phyloP scores from a whole-genome alignment of 352 stramenopile species.

The Globisporangium polare region DNA sequence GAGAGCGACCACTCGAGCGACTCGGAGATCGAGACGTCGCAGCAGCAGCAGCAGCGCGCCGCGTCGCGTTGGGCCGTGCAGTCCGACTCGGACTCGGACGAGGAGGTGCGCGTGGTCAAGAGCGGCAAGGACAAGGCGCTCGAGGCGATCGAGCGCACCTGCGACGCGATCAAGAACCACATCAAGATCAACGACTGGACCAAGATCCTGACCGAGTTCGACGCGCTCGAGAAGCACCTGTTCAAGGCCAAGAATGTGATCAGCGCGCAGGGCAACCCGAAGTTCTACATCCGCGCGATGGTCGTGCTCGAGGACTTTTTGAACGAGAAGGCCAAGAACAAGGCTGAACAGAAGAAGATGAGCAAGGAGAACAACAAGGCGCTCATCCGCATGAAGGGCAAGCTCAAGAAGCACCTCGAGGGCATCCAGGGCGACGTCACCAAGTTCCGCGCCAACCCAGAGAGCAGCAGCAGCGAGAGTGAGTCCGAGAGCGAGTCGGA shows the following conservation, averaged over 20 bases:
- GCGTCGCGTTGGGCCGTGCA: conserved; percentile 78
- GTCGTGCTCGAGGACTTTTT: conserved; percentile 93
- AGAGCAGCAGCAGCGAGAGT: conserved; percentile 65
- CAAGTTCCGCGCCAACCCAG: conserved; percentile 89
- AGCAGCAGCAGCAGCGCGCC: conserved; percentile 66
- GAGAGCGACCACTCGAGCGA: conserved; percentile 72
- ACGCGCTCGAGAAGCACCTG: conserved; percentile 91
- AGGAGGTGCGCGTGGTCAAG: conserved; percentile 94
- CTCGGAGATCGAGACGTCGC: conserved; percentile 71
- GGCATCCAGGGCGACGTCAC: conserved; percentile 85
- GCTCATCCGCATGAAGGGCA: conserved; percentile 97
- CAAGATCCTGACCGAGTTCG: conserved; percentile 94
- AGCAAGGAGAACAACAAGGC: conserved; percentile 94
- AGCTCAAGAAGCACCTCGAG: conserved; percentile 96
- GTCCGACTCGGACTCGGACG: conserved; percentile 79
- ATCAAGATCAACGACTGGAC: conserved; percentile 97
- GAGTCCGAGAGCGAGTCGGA: conserved; percentile 30
- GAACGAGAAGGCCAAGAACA: conserved; percentile 92
- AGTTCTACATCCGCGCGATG: conserved; percentile 92
- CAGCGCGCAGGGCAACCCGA: conserved; percentile 77
- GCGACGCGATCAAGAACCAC: conserved; percentile 76
- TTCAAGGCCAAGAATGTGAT: conserved; percentile 89
- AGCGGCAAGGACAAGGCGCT: conserved; percentile 92
- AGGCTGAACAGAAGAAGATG: conserved; percentile 96
- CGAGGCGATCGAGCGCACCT: conserved; percentile 64